Base-by-base conservation (phyloP, 2,329 filamentous ascomycete genomes). In the Pseudophaeomoniella oleicola region DNA sequence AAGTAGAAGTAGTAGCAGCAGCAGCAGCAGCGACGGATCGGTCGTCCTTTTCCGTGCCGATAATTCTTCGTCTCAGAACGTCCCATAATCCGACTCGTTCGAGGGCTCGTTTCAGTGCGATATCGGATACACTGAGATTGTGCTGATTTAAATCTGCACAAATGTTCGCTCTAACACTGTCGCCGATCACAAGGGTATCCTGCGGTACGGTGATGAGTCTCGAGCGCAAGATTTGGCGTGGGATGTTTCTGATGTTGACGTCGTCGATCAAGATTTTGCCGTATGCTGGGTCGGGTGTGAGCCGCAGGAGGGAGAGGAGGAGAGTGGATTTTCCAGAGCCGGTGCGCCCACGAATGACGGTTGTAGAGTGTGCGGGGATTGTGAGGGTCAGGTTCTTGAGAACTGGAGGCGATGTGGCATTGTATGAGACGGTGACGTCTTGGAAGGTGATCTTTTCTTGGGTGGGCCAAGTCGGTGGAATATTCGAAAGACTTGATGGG, bases 81-180 rank as follows among this genome's bases (percentile, higher is more conserved):
- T 6, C 14, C 31, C 31, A 32, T 6, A 32, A 14, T 13, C 14
- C 14, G 6, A 32, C 15, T 32, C 14, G 6, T 16, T 32, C 14
- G 31, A 32, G 31, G n/a, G 14, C 15, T 6, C 14, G 6, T 9
- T 9, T 32, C 6, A 32, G 6, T 13, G 6, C 14, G 6, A 9
- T 16, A 14, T 32, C 31, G 9, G 22, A n/a, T 6, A 27, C n/a
- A 9, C 9, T 27, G 22, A 6, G 9, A n/a, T 6, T 27, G 6
- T 6, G 22, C 6, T 27, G 9, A n/a, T n/a, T n/a, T n/a, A n/a
- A n/a, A n/a, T n/a, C n/a, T n/a, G n/a, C n/a, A n/a, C n/a, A n/a
- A 15, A 54, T 49, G 37, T 64, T 53, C 36, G 48, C 51, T 2
- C 50, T 44, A 2, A 53, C 36, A 2, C 45, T 45, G n/a, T 44